These are phyloP conservation scores for Ganoderma resinaceum DNA, from an alignment of 1,284 basidiomycete species.

Conservation along the genomic window DNA sequence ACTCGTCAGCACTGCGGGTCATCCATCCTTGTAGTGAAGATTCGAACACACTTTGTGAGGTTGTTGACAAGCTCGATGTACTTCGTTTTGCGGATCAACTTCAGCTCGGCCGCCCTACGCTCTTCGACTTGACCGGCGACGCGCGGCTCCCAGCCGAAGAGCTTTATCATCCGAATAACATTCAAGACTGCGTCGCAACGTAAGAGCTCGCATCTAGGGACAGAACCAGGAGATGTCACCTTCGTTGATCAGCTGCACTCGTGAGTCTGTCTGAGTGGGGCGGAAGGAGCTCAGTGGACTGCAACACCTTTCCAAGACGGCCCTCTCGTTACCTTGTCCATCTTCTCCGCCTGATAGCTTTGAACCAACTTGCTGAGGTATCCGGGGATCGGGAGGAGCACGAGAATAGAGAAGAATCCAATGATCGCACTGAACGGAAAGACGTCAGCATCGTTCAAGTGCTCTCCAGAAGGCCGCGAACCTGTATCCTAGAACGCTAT, in stretches of 20 bases:
- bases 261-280: constrained; percentile 47
- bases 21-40: background rate
- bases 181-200: constrained; percentile 38
- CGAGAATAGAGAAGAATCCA: constrained; percentile 58
- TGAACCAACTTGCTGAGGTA: constrained; percentile 40
- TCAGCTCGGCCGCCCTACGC: constrained; percentile 63
- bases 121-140: constrained; percentile 51
- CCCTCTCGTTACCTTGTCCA: constrained; percentile 40
- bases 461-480: constrained; percentile 20
- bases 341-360: constrained; percentile 38
- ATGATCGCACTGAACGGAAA: constrained; percentile 46
- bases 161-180: constrained; percentile 61
- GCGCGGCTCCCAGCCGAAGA: constrained; percentile 64
- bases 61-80: constrained; percentile 45
- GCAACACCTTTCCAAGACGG: background rate
- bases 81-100: constrained; percentile 49
- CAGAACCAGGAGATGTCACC: constrained; percentile 24
- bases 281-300: constrained; percentile 16
- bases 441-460: background rate
- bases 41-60: constrained; percentile 44
- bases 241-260: constrained; percentile 58
- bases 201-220: background rate
- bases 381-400: constrained; percentile 59
- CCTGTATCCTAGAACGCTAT: constrained; percentile 56
- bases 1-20: background rate